Conservation (phyloP, 1,284 basidiomycete genomes). For the Cryptococcus sp. region DNA sequence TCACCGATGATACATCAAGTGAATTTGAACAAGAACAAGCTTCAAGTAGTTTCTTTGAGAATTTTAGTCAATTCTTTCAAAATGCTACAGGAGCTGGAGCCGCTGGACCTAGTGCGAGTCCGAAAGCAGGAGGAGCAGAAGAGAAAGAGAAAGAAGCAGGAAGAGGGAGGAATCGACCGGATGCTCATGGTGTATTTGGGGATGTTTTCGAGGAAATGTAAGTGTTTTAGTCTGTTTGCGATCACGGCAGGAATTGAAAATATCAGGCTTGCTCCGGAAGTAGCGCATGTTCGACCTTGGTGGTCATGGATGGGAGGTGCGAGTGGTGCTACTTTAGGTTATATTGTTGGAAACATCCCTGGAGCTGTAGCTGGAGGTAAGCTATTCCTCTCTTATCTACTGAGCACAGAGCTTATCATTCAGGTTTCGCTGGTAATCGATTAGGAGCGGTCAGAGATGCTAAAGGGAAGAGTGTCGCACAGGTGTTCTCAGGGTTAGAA, state of each 20-base stretch:
- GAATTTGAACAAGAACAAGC: conserved; percentile 56
- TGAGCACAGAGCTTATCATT: conserved; percentile 2
- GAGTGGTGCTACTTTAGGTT: conserved; percentile 62
- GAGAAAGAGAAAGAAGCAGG: conserved; percentile 21
- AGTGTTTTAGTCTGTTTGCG: conserved; percentile 2
- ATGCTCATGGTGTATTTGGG: conserved; percentile 75
- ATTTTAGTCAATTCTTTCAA: conserved; percentile 67
- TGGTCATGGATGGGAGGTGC: conserved; percentile 60
- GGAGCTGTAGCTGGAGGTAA: conserved; percentile 54
- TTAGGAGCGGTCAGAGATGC: conserved; percentile 84
- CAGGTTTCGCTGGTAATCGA: conserved; percentile 75
- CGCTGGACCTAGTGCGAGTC: conserved; percentile 1
- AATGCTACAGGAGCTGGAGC: conserved; percentile 37
- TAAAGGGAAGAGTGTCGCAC: conserved; percentile 84
- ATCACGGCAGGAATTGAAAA: not conserved
- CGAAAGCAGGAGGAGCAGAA: not conserved
- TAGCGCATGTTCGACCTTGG: conserved; percentile 41
- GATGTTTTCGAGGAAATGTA: conserved; percentile 84
- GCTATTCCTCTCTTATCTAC: conserved; percentile 3
- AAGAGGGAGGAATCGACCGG: conserved; percentile 54
- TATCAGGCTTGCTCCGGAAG: conserved; percentile 44
- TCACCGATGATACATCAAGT: conserved; percentile 37
- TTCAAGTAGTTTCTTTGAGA: conserved; percentile 69
- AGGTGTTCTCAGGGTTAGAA: conserved; percentile 79
- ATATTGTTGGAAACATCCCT: conserved; percentile 82